Percentiles rank a stretch among this genome's conserved stretches.
Evolutionary conservation across 1,284 basidiomycete species (phyloP).

Genomic region (Moesziomyces parantarcticus): DNA sequence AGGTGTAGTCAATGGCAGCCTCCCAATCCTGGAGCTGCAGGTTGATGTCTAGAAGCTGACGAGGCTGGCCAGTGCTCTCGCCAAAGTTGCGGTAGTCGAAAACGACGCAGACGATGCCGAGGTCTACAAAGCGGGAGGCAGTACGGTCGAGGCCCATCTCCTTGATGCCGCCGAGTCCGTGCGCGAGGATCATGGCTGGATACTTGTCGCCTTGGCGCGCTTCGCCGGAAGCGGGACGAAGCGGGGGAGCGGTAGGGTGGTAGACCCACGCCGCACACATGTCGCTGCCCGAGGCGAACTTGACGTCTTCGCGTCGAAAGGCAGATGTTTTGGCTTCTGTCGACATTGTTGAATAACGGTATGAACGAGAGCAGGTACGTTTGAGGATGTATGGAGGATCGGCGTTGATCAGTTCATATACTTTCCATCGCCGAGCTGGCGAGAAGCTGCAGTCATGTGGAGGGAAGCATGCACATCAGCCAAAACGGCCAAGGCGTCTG

Average conservation of each 20-base stretch:
- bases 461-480: neutral
- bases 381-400: neutral
- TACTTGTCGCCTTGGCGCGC: neutral
- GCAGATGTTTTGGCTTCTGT: slow-evolving; percentile 13
- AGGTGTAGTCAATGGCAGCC: slow-evolving; percentile 35
- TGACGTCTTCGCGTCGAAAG: slow-evolving; percentile 36
- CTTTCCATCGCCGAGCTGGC: too few species aligned
- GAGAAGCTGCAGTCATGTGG: neutral
- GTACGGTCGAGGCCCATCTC: slow-evolving; percentile 55
- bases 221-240: neutral
- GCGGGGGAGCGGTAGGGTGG: slow-evolving; percentile 13
- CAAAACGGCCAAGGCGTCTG: neutral
- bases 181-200: slow-evolving; percentile 50
- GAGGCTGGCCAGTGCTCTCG: slow-evolving; percentile 37
- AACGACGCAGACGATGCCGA: slow-evolving; percentile 47
- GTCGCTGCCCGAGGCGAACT: slow-evolving; percentile 31
- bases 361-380: neutral
- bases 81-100: slow-evolving; percentile 61
- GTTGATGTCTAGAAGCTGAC: slow-evolving; percentile 48
- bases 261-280: slow-evolving; percentile 50
- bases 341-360: slow-evolving; percentile 8
- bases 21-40: slow-evolving; percentile 56
- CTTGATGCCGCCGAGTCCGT: slow-evolving; percentile 52
- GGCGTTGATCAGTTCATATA: too few species aligned
- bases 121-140: slow-evolving; percentile 31